phyloP scores from a whole-genome alignment of 2,329 filamentous ascomycete species.

The Alternaria triticina region DNA sequence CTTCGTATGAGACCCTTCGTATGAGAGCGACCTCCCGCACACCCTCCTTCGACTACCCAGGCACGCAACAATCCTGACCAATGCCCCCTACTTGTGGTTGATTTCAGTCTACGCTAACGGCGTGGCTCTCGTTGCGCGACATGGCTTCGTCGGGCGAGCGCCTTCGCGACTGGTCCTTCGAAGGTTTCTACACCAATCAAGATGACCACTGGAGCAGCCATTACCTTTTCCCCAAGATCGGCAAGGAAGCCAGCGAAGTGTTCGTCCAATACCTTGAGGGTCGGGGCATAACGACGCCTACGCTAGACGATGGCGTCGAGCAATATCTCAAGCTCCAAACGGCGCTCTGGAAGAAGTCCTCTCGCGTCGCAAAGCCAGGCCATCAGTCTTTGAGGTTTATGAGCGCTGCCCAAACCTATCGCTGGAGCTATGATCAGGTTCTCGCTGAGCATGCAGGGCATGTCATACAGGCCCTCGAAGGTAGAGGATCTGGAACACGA shows the following conservation, averaged over 20 bases:
- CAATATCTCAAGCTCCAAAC: constrained; percentile 12
- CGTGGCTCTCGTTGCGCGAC: not conserved
- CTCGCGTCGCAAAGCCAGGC: not conserved
- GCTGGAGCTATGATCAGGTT: not conserved
- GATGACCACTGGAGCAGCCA: not conserved
- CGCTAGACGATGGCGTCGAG: not conserved
- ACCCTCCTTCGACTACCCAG: not conserved
- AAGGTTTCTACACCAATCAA: not conserved
- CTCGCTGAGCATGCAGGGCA: constrained; percentile 1
- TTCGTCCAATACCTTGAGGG: constrained; percentile 3
- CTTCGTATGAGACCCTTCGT: not conserved
- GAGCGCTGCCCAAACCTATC: not conserved
- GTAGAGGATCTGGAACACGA: not conserved
- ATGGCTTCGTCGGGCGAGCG: not conserved
- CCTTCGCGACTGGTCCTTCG: not conserved
- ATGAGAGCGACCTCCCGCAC: not conserved
- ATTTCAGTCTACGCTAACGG: not conserved
- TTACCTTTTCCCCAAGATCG: constrained; percentile 2
- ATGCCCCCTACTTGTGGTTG: not conserved
- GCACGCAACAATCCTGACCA: not conserved
- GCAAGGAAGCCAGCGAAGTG: constrained; percentile 1
- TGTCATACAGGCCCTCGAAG: not conserved
- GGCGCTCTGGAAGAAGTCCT: constrained; percentile 11
- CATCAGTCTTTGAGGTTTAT: not conserved
- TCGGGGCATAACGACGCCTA: not conserved